Evolutionary conservation across 805 yeast genomes (phyloP).

Genomic region (Hanseniaspora singularis): DNA sequence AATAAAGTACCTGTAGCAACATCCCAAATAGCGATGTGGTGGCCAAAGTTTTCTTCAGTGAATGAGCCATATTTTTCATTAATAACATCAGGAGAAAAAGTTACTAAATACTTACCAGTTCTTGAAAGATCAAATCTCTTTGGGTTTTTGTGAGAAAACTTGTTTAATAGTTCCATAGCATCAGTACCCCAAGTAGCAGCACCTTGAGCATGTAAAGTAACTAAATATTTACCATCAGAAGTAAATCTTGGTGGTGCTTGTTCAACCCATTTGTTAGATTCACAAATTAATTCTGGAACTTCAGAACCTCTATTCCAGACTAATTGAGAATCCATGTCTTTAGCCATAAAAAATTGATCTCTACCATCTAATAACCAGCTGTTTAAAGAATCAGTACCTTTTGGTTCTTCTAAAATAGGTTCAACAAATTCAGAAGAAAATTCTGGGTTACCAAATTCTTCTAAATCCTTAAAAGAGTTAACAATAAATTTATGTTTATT

Average conservation of each 20-base stretch:
- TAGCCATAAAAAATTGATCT: conserved; percentile 78
- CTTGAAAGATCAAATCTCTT: conserved; percentile 87
- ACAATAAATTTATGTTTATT: conserved; percentile 80
- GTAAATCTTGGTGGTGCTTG: conserved; percentile 72
- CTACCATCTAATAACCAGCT: conserved; percentile 93
- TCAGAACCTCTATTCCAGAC: conserved; percentile 71
- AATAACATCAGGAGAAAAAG: conserved; percentile 80
- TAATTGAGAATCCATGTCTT: conserved; percentile 67
- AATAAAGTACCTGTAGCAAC: conserved; percentile 67
- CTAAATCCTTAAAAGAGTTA: conserved; percentile 73
- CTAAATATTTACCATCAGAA: conserved; percentile 80
- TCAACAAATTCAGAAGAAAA: conserved; percentile 51
- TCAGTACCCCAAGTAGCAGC: conserved; percentile 93
- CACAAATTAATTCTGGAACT: conserved; percentile 63
- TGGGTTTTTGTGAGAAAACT: conserved; percentile 81
- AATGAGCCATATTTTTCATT: conserved; percentile 66
- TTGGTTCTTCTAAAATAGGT: conserved; percentile 62
- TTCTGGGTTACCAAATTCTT: conserved; percentile 58
- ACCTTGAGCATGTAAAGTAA: conserved; percentile 88
- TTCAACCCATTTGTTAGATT: conserved; percentile 81
- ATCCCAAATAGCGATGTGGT: conserved; percentile 89
- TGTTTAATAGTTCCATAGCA: conserved; percentile 55
- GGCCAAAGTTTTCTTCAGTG: conserved; percentile 79
- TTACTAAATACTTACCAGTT: conserved; percentile 75
- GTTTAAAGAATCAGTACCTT: conserved; percentile 67